These are phyloP conservation scores for Orobanche coerulescens DNA, from an alignment of 257 asterid genomes.

Conservation along the genomic window DNA sequence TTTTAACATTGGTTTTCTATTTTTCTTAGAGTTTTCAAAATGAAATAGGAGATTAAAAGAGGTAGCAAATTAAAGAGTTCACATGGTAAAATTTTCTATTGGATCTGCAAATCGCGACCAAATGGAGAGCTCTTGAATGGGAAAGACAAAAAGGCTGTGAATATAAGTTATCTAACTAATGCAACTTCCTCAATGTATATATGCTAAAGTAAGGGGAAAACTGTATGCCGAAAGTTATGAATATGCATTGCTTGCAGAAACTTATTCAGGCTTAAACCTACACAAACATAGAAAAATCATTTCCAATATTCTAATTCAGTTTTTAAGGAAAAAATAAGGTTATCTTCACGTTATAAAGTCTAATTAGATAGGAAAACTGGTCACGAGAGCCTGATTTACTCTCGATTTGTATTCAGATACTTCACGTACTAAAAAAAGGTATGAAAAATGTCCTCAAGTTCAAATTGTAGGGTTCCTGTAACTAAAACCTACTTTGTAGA, in stretches of 20 bases:
- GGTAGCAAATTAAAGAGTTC: too few species aligned
- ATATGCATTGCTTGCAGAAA: neutral
- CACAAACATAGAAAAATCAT: too few species aligned
- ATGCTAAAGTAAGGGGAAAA: neutral
- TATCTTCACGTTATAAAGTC: too few species aligned
- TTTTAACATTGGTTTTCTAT: too few species aligned
- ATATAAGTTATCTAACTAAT: too few species aligned
- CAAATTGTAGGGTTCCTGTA: neutral
- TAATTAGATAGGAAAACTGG: too few species aligned
- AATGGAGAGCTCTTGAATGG: neutral
- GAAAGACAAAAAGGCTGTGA: neutral
- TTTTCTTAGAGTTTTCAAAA: too few species aligned
- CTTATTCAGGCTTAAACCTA: neutral
- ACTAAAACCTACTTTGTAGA: too few species aligned
- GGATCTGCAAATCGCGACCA: neutral
- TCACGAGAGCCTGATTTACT: neutral
- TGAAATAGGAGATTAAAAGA: too few species aligned
- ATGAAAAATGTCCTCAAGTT: neutral
- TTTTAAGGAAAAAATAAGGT: too few species aligned
- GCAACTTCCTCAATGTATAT: neutral
- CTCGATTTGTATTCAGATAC: neutral
- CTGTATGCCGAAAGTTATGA: neutral
- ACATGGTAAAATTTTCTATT: neutral
- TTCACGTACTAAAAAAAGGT: too few species aligned
- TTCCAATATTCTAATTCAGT: neutral